Base-by-base conservation (phyloP, 805 yeast genomes). In the Candida cerambycidarum region DNA sequence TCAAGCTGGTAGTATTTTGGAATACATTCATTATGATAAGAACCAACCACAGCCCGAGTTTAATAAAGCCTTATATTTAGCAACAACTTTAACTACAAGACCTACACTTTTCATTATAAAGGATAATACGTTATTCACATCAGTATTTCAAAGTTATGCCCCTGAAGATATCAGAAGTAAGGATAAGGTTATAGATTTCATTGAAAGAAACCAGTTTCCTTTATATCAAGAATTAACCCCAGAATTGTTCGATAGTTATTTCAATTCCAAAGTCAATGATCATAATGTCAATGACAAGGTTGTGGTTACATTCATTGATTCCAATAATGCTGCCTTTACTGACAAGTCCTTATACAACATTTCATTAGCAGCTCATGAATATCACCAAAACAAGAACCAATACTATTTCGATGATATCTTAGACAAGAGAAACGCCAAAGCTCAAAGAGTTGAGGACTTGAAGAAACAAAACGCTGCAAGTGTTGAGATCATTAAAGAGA, bases 41-140 rank as follows among this genome's bases (percentile, higher is more conserved):
- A 46, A 57, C 3, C 70, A 63, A 32, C 53, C 68, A 1, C 44
- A 44, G 3, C 57, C 62, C 14, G 54, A 52, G 32, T 75, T 69
- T 47, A 67, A 79, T 55, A 68, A 71, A 39, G 74, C 72, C 14
- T 58, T 75, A 65, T 70, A 68, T 47, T 59, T 69, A 13, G 67
- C 84, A 17, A 75, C 78, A 19, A 69, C 83, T 1, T 57, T 80
- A 18, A 71, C 89, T 0, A 70, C 82, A 6, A 67, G 68, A 27
- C 95, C 95, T 2, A 79, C 86, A 12, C 52, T 85, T 14, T 61
- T 80, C 23, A 65, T 83, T 16, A 76, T 82, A 58, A 82, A 78
- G 51, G 83, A 83, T 41, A 75, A 76, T 41, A 65, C 79, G 11
- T 56, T 78, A 42, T 54, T 75, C 24, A 73, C 86, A 0, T 63